phyloP scores from a whole-genome alignment of 129 eudicot genomes.

The Ambrosia trifida region DNA sequence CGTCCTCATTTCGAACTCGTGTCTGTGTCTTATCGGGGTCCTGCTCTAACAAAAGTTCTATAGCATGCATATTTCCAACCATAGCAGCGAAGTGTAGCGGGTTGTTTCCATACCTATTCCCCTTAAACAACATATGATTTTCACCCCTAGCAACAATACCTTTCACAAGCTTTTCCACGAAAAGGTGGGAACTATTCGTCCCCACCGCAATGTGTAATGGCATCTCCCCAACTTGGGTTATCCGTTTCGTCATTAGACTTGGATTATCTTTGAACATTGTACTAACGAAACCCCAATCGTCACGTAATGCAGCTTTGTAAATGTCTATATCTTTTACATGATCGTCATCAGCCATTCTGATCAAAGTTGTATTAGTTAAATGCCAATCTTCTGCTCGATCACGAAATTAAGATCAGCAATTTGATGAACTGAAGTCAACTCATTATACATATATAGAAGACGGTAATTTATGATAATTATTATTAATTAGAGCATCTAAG shows the following conservation, averaged over 20 bases:
- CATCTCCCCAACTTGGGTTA: background rate
- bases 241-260: background rate
- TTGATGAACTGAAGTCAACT: no score
- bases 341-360: no score
- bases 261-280: background rate
- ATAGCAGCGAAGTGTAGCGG: conserved; percentile 9
- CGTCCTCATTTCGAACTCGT: background rate
- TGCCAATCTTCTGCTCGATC: no score
- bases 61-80: background rate
- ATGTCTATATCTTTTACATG: background rate
- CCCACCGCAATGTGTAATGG: background rate
- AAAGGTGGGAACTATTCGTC: conserved; percentile 8
- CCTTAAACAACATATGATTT: background rate
- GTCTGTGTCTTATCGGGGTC: background rate
- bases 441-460: no score
- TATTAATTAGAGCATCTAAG: no score
- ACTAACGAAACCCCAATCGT: background rate
- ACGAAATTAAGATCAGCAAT: no score
- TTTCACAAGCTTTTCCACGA: background rate
- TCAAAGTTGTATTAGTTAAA: no score
- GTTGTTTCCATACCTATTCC: background rate
- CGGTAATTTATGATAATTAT: no score
- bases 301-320: background rate
- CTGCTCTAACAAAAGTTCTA: background rate
- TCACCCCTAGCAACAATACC: background rate